These are phyloP conservation scores for Lipomyces japonicus DNA, from an alignment of 805 yeast species.

Conservation along the genomic window DNA sequence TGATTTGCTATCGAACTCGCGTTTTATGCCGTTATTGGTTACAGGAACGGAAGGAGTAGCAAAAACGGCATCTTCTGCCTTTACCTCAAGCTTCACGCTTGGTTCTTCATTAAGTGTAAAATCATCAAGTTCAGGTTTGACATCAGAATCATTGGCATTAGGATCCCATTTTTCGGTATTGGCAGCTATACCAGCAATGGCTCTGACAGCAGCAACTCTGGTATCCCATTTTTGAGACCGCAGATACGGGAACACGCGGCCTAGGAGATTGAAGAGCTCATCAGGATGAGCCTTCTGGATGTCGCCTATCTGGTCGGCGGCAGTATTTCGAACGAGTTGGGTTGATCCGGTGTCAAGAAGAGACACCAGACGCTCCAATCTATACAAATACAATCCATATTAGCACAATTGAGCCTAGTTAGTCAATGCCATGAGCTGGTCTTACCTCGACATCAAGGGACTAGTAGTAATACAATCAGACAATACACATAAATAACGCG, in stretches of 20 bases:
- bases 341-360: constrained; percentile 90
- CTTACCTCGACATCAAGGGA: neutral
- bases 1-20: neutral
- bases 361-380: constrained; percentile 56
- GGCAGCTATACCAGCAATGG: constrained; percentile 86
- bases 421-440: neutral
- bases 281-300: constrained; percentile 93
- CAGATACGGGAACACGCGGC: constrained; percentile 87
- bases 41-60: neutral
- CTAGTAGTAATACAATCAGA: neutral
- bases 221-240: constrained; percentile 91
- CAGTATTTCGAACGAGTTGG: constrained; percentile 86
- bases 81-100: neutral
- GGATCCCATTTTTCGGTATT: constrained; percentile 86
- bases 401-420: neutral
- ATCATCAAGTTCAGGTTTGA: neutral
- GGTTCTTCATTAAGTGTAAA: neutral
- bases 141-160: constrained; percentile 37
- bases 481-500: neutral
- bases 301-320: constrained; percentile 95
- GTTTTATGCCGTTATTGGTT: neutral
- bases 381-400: constrained; percentile 37
- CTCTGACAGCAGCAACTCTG: constrained; percentile 87
- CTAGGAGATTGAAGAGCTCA: constrained; percentile 73
- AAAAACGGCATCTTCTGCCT: neutral